These are phyloP conservation scores for Priceomyces medius DNA, from an alignment of 805 yeast genomes.

Conservation along the genomic window DNA sequence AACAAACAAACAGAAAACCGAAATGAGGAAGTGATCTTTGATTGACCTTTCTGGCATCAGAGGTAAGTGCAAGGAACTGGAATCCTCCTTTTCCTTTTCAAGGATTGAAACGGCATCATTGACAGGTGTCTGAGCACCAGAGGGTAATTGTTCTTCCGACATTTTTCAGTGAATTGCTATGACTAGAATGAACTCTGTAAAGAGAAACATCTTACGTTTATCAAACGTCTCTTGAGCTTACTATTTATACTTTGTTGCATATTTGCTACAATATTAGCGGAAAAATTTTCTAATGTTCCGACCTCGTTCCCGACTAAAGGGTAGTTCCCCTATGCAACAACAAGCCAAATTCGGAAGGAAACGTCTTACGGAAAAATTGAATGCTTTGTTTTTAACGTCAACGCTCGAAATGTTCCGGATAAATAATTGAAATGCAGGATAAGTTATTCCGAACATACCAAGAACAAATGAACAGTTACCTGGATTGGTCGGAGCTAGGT, in stretches of 20 bases:
- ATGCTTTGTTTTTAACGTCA: background rate
- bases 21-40: slow-evolving; percentile 33
- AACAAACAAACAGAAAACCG: slow-evolving; percentile 50
- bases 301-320: background rate
- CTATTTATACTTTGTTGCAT: background rate
- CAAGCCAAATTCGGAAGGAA: background rate
- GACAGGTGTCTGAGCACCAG: slow-evolving; percentile 36
- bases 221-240: background rate
- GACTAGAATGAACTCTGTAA: background rate
- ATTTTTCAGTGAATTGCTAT: background rate
- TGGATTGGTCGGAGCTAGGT: background rate
- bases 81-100: slow-evolving; percentile 17
- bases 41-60: slow-evolving; percentile 30
- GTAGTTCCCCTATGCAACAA: no score
- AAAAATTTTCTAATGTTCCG: background rate
- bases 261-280: background rate
- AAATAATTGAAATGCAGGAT: background rate
- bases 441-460: background rate
- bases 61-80: slow-evolving; percentile 8
- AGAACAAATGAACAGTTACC: background rate
- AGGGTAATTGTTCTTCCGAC: slow-evolving; percentile 22
- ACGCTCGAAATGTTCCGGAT: background rate
- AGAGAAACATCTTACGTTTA: background rate
- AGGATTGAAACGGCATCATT: slow-evolving; percentile 24
- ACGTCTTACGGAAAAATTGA: background rate